Evolutionary conservation across 2,329 filamentous ascomycete genomes (phyloP), one percentile per base, ranked within the genome.

Genomic region (Sphaceloma murrayae): DNA sequence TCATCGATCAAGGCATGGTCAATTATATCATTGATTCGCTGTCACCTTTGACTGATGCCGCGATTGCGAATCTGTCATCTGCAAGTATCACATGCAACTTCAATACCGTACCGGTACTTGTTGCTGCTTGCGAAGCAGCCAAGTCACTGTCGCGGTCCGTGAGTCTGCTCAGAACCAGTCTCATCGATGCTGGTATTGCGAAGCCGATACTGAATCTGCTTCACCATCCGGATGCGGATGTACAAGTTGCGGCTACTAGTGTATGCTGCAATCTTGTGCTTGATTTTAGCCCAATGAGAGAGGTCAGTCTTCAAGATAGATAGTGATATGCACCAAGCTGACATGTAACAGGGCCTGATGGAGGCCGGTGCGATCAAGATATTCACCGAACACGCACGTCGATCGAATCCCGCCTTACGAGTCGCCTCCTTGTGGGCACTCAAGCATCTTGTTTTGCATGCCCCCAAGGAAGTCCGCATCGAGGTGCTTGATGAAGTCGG

Each of bases 401-500:
- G 85, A 0, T 72, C 75, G 34, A 84, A 89, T 56, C 75, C 82
- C n/a, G 77, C 80, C 34, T 69, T 96, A 43, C 78, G 86, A 17
- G 71, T 93, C 18, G 87, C 91, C 54, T 87, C 88, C 16, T 65
- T 98, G 1, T 98, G 91, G 89, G 86, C 87, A 4, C 67, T 98
- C 47, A 96, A 96, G 59, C 86, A 96, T 62, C 73, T 95, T 39
- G 81, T 94, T 2, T 74, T 83, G 50, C 79, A 78, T 16, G 77
- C 83, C 4, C 73, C 74, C 13, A 78, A 81, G 33, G 74, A 81
- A 9, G 68, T 84, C 52, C 94, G 91, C 63, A 81, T 82, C 55
- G 73, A 75, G 36, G 85, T 85, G 48, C 66, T 96, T 9, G 78
- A 88, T 39, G 78, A 84, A 55, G 70, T 96, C 3, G 80, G 79